A percentile compares a stretch with the other conserved stretches of the same genome.
Evolutionary conservation across 2,329 filamentous ascomycete species (phyloP).

Genomic region (Apiospora saccharicola): DNA sequence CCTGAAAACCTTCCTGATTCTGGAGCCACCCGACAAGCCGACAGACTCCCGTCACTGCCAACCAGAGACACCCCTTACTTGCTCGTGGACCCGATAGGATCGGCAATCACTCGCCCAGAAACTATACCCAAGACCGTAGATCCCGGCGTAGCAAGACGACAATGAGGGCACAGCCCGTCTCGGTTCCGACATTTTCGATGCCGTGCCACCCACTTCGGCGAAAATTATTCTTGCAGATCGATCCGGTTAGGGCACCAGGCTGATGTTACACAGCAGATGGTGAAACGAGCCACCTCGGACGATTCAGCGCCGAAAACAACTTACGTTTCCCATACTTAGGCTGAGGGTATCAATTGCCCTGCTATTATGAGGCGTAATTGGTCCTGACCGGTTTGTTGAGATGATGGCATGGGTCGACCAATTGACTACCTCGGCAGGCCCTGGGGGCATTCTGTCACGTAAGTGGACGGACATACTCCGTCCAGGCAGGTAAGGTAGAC

Average conservation of each 20-base stretch:
- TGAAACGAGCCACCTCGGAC: slow-evolving; percentile 3
- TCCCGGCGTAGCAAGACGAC: not conserved
- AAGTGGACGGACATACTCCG: not conserved
- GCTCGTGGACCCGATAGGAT: not conserved
- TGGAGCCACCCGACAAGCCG: not conserved
- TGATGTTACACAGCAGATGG: slow-evolving; percentile 4
- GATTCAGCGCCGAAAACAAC: not conserved
- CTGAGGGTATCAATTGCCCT: not conserved
- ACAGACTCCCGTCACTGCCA: not conserved
- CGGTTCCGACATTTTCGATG: not conserved
- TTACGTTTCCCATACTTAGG: not conserved
- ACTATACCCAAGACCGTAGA: not conserved
- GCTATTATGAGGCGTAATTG: not conserved
- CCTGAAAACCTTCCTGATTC: not conserved
- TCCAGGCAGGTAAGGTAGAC: not conserved
- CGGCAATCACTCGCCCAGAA: not conserved
- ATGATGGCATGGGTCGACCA: not conserved
- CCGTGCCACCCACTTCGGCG: not conserved
- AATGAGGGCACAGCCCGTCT: not conserved
- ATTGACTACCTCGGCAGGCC: not conserved
- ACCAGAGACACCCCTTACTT: not conserved
- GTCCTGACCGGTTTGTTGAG: not conserved
- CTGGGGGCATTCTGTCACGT: not conserved
- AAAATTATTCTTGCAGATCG: not conserved
- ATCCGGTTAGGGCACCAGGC: not conserved